A percentile compares a stretch with the other conserved stretches of the same genome.
These are phyloP conservation scores for Macrophomina tecta DNA, from an alignment of 2,329 filamentous ascomycete species.

Conservation along the genomic window DNA sequence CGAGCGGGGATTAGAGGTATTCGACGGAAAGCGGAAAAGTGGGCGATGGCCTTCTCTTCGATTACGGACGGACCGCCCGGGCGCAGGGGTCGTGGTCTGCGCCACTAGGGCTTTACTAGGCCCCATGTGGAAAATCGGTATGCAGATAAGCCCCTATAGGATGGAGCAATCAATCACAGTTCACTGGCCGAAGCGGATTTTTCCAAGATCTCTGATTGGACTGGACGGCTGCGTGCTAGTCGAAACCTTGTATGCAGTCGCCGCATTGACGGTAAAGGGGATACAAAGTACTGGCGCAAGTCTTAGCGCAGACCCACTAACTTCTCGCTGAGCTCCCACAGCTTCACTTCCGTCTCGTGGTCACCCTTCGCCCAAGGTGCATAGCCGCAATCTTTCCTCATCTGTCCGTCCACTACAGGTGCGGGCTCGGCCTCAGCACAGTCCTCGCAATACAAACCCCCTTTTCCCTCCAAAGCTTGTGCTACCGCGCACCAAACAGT, in stretches of 20 bases:
- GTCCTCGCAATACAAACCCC: conserved; percentile 38
- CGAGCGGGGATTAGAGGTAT: not conserved
- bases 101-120: not conserved
- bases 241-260: too few relatives aligned
- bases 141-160: too few relatives aligned
- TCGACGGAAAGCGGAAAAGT: not conserved
- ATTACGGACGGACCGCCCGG: not conserved
- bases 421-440: conserved; percentile 1
- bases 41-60: not conserved
- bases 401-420: not conserved
- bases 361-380: conserved; percentile 17
- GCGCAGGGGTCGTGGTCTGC: not conserved
- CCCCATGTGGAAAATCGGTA: not conserved
- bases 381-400: not conserved
- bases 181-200: too few relatives aligned
- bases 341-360: not conserved
- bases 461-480: conserved; percentile 50
- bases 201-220: too few relatives aligned
- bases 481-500: conserved; percentile 41
- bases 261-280: too few relatives aligned
- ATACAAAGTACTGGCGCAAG: too few relatives aligned
- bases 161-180: too few relatives aligned
- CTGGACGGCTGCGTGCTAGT: too few relatives aligned
- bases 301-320: not conserved
- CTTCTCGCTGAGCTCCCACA: conserved; percentile 15